These are phyloP conservation scores for Cyberlindnera euphorbiae DNA, from an alignment of 805 yeast genomes.

Conservation along the genomic window DNA sequence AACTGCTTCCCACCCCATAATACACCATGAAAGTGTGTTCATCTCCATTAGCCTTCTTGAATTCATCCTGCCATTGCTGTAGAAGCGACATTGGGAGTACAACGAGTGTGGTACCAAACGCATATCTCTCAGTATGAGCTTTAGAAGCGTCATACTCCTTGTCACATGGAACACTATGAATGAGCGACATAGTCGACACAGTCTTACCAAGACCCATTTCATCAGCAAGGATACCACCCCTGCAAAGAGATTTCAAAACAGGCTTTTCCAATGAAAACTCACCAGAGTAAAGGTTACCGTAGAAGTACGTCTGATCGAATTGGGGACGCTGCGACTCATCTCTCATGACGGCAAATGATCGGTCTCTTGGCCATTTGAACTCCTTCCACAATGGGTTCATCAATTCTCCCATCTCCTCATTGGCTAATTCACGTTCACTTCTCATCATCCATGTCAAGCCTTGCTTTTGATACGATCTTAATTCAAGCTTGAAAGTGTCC, in stretches of 20 bases:
- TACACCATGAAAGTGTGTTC: constrained; percentile 52
- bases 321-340: constrained; percentile 14
- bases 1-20: constrained; percentile 62
- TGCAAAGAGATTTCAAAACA: constrained; percentile 48
- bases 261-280: constrained; percentile 71
- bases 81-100: constrained; percentile 88
- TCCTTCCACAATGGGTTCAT: constrained; percentile 86
- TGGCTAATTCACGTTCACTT: constrained; percentile 57
- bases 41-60: constrained; percentile 49
- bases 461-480: constrained; percentile 77
- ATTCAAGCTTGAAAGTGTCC: constrained; percentile 47
- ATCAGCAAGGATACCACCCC: constrained; percentile 90
- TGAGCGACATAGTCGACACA: constrained; percentile 70
- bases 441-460: constrained; percentile 89
- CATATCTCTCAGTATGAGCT: constrained; percentile 39
- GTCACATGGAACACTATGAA: constrained; percentile 62
- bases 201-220: constrained; percentile 98
- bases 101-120: constrained; percentile 66
- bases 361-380: constrained; percentile 65
- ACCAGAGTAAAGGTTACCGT: constrained; percentile 76
- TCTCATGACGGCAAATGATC: constrained; percentile 33
- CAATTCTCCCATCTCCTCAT: constrained; percentile 41
- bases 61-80: constrained; percentile 90
- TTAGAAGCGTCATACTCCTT: constrained; percentile 10
- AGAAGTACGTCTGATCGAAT: constrained; percentile 39